Conservation (phyloP, 768 basidiomycete species). For the Mrakia blollopis region DNA sequence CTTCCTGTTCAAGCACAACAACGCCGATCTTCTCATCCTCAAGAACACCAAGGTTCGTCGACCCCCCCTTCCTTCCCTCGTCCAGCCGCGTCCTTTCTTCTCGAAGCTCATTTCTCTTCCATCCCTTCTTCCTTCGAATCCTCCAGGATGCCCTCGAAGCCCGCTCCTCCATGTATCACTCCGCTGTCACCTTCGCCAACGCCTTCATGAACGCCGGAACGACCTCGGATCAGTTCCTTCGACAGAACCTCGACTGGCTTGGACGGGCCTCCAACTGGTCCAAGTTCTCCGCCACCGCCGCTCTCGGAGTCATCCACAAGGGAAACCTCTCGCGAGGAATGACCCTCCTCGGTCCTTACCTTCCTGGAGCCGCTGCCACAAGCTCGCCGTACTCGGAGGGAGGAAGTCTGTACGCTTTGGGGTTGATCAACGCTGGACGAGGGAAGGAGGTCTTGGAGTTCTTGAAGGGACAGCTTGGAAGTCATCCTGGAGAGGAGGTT, state of each 20-base stretch:
- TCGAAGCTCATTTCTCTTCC: background rate
- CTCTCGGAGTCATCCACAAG: conserved; percentile 94
- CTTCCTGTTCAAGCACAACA: conserved; percentile 91
- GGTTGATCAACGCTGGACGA: conserved; percentile 82
- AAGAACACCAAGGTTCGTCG: conserved; percentile 77
- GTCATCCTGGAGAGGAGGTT: conserved; percentile 61
- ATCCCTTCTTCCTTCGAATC: too few species aligned
- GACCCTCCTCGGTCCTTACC: conserved; percentile 86
- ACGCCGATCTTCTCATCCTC: conserved; percentile 82
- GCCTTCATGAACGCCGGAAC: conserved; percentile 99
- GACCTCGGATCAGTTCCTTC: conserved; percentile 84
- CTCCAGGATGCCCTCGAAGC: conserved; percentile 79
- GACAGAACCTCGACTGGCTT: conserved; percentile 96
- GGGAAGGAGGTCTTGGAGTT: conserved; percentile 50
- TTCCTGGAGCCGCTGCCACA: conserved; percentile 63
- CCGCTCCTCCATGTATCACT: conserved; percentile 94
- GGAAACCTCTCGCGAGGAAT: conserved; percentile 91
- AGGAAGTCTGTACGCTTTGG: conserved; percentile 90
- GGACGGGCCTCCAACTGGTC: conserved; percentile 95
- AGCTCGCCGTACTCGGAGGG: conserved; percentile 87
- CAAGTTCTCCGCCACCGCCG: conserved; percentile 95
- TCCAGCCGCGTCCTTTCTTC: background rate
- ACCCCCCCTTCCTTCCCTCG: too few species aligned
- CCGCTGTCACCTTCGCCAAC: conserved; percentile 90
- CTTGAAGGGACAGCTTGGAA: conserved; percentile 71